These are phyloP conservation scores for Lipomyces japonicus DNA, from an alignment of 805 yeast species.

Conservation along the genomic window DNA sequence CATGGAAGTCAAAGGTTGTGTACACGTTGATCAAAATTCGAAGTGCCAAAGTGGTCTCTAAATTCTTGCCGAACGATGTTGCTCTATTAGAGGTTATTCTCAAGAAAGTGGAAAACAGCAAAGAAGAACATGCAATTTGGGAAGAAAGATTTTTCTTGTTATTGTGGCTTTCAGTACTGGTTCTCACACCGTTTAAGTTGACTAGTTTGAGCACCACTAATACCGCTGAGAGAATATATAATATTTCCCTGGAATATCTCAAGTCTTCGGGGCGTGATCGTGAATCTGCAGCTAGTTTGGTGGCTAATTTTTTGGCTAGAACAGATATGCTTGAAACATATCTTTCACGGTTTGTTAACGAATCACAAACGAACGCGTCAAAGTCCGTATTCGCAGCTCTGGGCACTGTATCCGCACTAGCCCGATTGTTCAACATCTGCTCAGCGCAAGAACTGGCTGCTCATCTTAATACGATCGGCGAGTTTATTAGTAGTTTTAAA, in stretches of 20 bases:
- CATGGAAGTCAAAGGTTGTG: slow-evolving; percentile 40
- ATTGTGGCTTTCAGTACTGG: slow-evolving; percentile 68
- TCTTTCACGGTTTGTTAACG: slow-evolving; percentile 34
- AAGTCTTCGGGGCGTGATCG: slow-evolving; percentile 55
- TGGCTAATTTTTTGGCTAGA: slow-evolving; percentile 55
- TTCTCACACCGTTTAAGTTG: slow-evolving; percentile 71
- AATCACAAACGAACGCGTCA: neutral
- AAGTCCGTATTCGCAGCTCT: slow-evolving; percentile 2
- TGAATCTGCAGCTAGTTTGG: slow-evolving; percentile 49
- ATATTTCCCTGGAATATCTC: slow-evolving; percentile 38
- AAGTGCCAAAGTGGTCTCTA: slow-evolving; percentile 58
- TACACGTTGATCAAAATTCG: slow-evolving; percentile 65
- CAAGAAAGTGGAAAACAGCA: slow-evolving; percentile 26
- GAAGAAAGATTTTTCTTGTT: slow-evolving; percentile 95
- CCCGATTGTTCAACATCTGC: slow-evolving; percentile 4
- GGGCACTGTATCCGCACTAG: slow-evolving; percentile 13
- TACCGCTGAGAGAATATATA: slow-evolving; percentile 35
- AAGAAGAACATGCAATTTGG: slow-evolving; percentile 81
- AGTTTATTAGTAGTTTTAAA: neutral
- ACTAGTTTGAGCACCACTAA: slow-evolving; percentile 37
- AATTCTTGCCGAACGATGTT: slow-evolving; percentile 59
- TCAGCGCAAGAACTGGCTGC: slow-evolving; percentile 12
- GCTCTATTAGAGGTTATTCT: slow-evolving; percentile 45
- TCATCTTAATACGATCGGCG: neutral
- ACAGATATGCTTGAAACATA: slow-evolving; percentile 40